phyloP scores from a whole-genome alignment of 2,329 filamentous ascomycete species.

The Metarhizium robertsii region DNA sequence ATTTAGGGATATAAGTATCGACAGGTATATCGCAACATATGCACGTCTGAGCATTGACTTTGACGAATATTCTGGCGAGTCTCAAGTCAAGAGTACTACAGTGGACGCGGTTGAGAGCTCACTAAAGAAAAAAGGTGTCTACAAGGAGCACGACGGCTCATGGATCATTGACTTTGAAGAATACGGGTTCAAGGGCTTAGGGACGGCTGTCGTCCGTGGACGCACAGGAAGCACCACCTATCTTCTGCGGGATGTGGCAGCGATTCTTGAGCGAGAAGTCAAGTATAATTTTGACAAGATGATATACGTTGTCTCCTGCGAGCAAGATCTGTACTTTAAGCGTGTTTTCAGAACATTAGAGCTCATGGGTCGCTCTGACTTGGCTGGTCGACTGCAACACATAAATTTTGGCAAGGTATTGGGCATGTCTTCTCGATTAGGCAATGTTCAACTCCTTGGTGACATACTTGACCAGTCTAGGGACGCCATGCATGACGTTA shows the following conservation, averaged over 20 bases:
- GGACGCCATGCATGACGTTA: constrained; percentile 64
- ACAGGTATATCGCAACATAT: constrained; percentile 49
- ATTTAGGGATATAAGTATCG: constrained; percentile 47
- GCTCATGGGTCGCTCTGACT: neutral
- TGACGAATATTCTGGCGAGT: constrained; percentile 60
- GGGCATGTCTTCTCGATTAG: constrained; percentile 31
- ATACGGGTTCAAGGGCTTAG: constrained; percentile 56
- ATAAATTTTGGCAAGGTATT: constrained; percentile 40
- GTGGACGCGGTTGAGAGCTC: constrained; percentile 47
- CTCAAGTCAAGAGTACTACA: constrained; percentile 38
- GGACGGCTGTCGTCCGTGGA: constrained; percentile 56
- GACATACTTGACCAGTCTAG: constrained; percentile 48
- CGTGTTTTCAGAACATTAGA: neutral
- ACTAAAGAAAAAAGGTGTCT: constrained; percentile 49
- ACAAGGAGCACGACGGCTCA: constrained; percentile 54
- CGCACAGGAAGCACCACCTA: constrained; percentile 57
- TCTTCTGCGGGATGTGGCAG: neutral
- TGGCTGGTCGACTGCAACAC: constrained; percentile 9
- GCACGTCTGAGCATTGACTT: constrained; percentile 51
- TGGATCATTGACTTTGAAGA: constrained; percentile 61
- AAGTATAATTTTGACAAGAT: neutral
- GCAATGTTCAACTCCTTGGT: constrained; percentile 45
- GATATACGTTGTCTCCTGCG: neutral
- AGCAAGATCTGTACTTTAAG: neutral
- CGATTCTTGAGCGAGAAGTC: neutral